Evolutionary conservation across 2,329 filamentous ascomycete species (phyloP), one percentile per base, ranked within the genome.

Genomic region (Pseudogymnoascus pannorum): DNA sequence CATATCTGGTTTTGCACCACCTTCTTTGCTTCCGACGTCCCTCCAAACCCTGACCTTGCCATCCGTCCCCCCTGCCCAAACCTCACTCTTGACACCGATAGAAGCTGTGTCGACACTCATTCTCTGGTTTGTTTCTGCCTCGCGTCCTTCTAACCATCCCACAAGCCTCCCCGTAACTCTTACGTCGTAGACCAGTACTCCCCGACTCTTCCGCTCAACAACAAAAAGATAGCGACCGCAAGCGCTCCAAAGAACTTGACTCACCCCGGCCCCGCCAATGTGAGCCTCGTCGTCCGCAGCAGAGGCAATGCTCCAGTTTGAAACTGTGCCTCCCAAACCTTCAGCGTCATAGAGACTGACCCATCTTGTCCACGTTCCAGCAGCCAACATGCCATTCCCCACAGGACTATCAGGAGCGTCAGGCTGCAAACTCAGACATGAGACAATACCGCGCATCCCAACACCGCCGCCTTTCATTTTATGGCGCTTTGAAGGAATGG

Each of bases 291-390:
- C 74, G 67, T 80, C 82, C 60, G 82, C 80, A 24, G 82, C 81
- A 9, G 75, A 76, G 38, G 79, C 77, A 61, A 91, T 75, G 60
- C 76, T 75, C 84, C 84, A 87, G 33, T 82, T 83, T 1, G 83
- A 80, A 7, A 83, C 77, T 29, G 80, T 81, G 12, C 78, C 73
- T 58, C 82, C 80, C 1, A 79, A 73, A 2, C 82, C 79, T 8
- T 75, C 72, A n/a, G 85, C 73, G 69, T 87, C 85, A 69, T 87
- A 87, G 5, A 87, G 71, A 0, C 84, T 84, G 60, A 87, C 72
- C 77, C 81, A 85, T 1, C 85, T 76, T 0, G 82, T 86, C 81
- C 84, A 84, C 0, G 84, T 87, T 7, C 84, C 85, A 0, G 85
- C 85, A 0, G 84, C 84, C 33, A 87, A 64, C 26, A 87, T 70